phyloP scores from a whole-genome alignment of 306 rosid species.

The Hylodesmum podocarpum region DNA sequence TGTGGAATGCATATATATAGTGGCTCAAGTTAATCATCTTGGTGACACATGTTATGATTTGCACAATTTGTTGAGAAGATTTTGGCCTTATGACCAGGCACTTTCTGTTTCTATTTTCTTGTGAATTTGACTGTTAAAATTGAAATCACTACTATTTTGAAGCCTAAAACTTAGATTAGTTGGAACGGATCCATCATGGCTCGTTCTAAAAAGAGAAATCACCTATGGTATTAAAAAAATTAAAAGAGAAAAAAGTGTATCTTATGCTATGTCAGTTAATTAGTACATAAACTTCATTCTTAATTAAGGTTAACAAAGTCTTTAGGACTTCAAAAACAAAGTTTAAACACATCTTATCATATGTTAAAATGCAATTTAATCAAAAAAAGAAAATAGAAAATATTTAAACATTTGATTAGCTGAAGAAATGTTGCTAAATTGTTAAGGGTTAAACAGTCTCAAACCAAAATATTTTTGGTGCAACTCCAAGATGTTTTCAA shows the following conservation, averaged over 20 bases:
- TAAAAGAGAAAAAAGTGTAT: background rate
- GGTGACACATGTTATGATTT: slow-evolving; percentile 11
- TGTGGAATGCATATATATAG: background rate
- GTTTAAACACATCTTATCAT: background rate
- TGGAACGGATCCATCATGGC: background rate
- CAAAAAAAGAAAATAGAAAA: background rate
- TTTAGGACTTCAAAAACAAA: background rate
- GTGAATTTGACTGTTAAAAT: background rate
- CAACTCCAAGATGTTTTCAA: background rate
- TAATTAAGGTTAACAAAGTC: background rate
- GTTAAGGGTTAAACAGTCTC: background rate
- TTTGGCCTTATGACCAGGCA: slow-evolving; percentile 35
- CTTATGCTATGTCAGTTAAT: background rate
- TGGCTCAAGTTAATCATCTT: background rate
- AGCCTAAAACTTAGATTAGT: slow-evolving; percentile 1
- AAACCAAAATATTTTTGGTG: background rate
- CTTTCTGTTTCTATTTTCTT: background rate
- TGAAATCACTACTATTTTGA: background rate
- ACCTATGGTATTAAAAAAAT: background rate
- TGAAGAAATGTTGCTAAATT: background rate
- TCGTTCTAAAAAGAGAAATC: background rate
- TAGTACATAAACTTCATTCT: background rate
- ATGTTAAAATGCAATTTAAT: background rate
- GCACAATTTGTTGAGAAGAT: slow-evolving; percentile 1
- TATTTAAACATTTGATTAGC: background rate